Conservation (phyloP, 495 filamentous ascomycete species). For the Thozetella sp. region DNA sequence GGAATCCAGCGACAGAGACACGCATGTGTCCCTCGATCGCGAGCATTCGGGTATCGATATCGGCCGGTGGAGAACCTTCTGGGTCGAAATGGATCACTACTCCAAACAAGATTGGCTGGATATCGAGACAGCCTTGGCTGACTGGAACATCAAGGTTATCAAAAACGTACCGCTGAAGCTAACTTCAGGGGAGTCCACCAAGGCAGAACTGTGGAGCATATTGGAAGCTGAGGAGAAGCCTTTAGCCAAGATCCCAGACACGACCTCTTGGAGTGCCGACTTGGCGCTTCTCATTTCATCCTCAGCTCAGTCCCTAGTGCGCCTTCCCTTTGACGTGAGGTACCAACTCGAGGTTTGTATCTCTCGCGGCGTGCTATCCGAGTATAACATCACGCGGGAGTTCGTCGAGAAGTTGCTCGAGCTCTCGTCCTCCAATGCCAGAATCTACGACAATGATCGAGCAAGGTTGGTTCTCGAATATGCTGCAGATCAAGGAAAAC, state of each 20-base stretch:
- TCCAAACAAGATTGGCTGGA: constrained; percentile 28
- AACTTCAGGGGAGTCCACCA: constrained; percentile 5
- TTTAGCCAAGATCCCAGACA: background rate
- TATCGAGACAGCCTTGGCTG: constrained; percentile 59
- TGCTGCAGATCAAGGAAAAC: constrained; percentile 45
- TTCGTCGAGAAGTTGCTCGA: constrained; percentile 65
- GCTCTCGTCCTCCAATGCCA: constrained; percentile 28
- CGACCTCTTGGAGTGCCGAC: constrained; percentile 21
- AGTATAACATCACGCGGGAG: constrained; percentile 65
- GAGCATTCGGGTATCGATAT: constrained; percentile 69
- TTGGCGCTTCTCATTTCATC: constrained; percentile 29
- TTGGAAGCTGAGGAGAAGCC: constrained; percentile 40
- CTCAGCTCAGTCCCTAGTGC: constrained; percentile 29
- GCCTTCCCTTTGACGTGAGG: constrained; percentile 71
- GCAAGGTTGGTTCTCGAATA: constrained; percentile 40
- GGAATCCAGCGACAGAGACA: constrained; percentile 29
- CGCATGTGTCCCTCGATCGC: constrained; percentile 58
- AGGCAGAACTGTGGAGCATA: constrained; percentile 54
- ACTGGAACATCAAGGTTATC: constrained; percentile 70
- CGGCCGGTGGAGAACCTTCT: constrained; percentile 75
- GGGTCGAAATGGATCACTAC: constrained; percentile 47
- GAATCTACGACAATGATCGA: constrained; percentile 18
- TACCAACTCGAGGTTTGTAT: constrained; percentile 95
- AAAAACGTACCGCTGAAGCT: constrained; percentile 26
- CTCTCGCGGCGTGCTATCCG: constrained; percentile 77